Evolutionary conservation across 164 flowering plant species (phyloP), one percentile per base, ranked within the genome.

Genomic region (Chloranthus sessilifolius): DNA sequence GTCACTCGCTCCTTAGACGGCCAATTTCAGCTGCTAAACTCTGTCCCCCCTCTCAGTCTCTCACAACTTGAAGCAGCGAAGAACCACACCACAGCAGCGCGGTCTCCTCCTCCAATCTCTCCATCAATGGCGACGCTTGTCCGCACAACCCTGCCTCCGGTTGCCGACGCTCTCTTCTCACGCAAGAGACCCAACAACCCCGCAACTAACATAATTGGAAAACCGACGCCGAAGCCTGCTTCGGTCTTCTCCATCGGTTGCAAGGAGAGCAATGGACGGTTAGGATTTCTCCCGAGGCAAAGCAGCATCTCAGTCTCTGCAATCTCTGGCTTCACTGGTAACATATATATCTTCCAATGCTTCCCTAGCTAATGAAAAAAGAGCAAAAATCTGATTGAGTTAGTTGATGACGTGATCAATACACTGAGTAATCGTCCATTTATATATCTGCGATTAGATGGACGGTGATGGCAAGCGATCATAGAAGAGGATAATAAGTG

Each of bases 301-400:
- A 39, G 36, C 43, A 22, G 37, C 35, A 24, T 56, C 46, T 24
- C 30, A 1, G 47, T 45, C 52, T 72, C 65, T 3, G 76, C 79
- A 1, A 39, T 60, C 22, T 67, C 82, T n/a, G 62, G 62, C 23
- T 69, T 71, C 43, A n/a, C 74, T 6, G 82, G 77, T 34, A 59
- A 72, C 63, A n/a, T n/a, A n/a, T n/a, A n/a, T n/a, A n/a, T n/a
- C n/a, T n/a, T n/a, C n/a, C n/a, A n/a, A n/a, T n/a, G n/a, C n/a
- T n/a, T n/a, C n/a, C n/a, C n/a, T n/a, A n/a, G n/a, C n/a, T n/a
- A n/a, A n/a, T n/a, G n/a, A n/a, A n/a, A n/a, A n/a, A n/a, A n/a
- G n/a, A n/a, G n/a, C n/a, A n/a, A n/a, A n/a, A n/a, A n/a, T n/a
- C n/a, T n/a, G n/a, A n/a, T n/a, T n/a, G n/a, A n/a, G n/a, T n/a